Base-by-base conservation (phyloP, 2,329 filamentous ascomycete genomes). In the Apiospora saccharicola region DNA sequence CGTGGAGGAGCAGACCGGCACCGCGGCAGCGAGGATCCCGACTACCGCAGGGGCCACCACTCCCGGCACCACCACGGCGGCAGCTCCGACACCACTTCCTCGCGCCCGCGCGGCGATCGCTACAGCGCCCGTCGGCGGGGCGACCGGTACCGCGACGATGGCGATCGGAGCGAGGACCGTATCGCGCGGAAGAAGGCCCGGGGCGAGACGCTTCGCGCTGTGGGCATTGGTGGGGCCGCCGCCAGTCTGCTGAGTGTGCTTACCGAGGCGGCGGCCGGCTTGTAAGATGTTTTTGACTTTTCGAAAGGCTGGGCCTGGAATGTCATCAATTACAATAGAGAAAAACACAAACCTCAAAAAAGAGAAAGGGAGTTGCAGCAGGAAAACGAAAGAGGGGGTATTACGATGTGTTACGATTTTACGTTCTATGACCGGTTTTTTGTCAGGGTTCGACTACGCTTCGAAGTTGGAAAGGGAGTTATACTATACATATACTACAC, bases 191-290 rank as follows among this genome's bases (percentile, higher is more conserved):
- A 83, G 78, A 86, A 84, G 76, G 82, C 81, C 16, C 86, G 86
- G 80, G 86, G 86, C 68, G 88, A 90, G 74, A 86, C 88, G 22
- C 82, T 91, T 4, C 85, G 86, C 1, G 88, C 87, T 0, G 90
- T 89, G 6, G 87, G 90, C 0, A 87, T 92, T 43, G 90, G 90
- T 4, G 88, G 90, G 13, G 89, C 89, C 0, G 89, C 90, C 0
- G 89, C 86, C 3, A 90, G 88, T 70, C 79, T 91, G 73, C 76
- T 91, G 67, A 87, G 86, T 71, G 88, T 91, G 1, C 80, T 91
- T 44, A 86, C 87, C 4, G 89, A 91, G 77, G 89, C 89, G 37
- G 89, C 88, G 8, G 75, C 77, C 7, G 78, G 72, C 14, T 68
- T 73, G 57, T 73, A 73, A 61, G 6, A 64, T 19, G 30, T 30